These are phyloP conservation scores for Phaeodactylum tricornutum DNA, from an alignment of 108 stramenopile genomes.

Conservation along the genomic window DNA sequence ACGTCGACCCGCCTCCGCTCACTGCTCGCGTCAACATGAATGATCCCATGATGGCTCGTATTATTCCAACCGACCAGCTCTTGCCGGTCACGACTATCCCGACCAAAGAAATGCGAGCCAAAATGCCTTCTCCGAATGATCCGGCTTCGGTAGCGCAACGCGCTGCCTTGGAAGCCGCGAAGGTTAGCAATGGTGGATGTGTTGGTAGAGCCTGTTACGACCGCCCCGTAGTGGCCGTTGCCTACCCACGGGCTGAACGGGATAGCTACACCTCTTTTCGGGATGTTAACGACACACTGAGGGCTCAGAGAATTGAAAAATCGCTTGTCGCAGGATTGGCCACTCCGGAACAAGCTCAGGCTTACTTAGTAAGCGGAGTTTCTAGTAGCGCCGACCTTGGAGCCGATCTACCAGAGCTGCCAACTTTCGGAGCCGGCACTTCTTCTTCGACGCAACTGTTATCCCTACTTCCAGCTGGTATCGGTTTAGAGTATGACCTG, in stretches of 20 bases:
- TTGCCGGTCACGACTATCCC: constrained; percentile 16
- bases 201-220: constrained; percentile 46
- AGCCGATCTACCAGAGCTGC: constrained; percentile 1
- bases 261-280: constrained; percentile 28
- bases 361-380: constrained; percentile 17
- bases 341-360: constrained; percentile 35
- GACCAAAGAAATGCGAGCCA: constrained; percentile 8
- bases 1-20: constrained; percentile 62
- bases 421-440: constrained; percentile 11
- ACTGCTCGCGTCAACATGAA: constrained; percentile 43
- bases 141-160: constrained; percentile 9
- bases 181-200: constrained; percentile 27
- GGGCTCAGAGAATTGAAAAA: constrained; percentile 25
- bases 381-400: constrained; percentile 3
- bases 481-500: constrained; percentile 55
- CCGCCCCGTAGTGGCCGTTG: constrained; percentile 23
- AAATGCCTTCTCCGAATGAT: constrained; percentile 15
- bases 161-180: constrained; percentile 21
- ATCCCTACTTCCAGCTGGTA: constrained; percentile 59
- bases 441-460: constrained; percentile 47
- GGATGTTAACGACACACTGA: constrained; percentile 19
- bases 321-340: constrained; percentile 67
- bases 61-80: constrained; percentile 17
- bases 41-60: constrained; percentile 35
- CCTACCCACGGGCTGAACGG: constrained; percentile 24